Evolutionary conservation across 257 asterid genomes (phyloP).

Genomic region (Solanum stenotomum): DNA sequence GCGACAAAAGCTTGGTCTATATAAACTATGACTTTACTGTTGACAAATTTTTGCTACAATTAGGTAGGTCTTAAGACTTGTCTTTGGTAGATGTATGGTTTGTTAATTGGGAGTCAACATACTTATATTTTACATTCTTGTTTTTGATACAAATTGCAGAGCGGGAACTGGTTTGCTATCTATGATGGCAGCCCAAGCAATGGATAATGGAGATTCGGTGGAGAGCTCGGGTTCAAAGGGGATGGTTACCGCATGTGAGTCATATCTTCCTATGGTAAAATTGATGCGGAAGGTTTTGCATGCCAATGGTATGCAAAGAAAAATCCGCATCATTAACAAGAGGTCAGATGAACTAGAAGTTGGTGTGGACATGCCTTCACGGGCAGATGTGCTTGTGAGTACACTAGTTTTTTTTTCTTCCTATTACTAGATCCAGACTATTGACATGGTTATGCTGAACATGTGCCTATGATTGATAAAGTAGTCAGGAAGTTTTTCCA

Average conservation of each 20-base stretch:
- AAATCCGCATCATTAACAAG: slow-evolving; percentile 60
- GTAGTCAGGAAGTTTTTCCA: background rate
- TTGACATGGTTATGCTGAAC: background rate
- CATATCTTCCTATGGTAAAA: slow-evolving; percentile 94
- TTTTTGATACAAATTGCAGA: slow-evolving; percentile 30
- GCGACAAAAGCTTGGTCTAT: background rate
- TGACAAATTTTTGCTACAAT: background rate
- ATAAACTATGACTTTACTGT: background rate
- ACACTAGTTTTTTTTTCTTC: background rate
- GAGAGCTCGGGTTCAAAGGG: slow-evolving; percentile 27
- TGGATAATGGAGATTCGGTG: slow-evolving; percentile 33
- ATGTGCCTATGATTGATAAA: background rate
- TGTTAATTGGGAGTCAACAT: background rate
- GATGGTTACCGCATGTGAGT: slow-evolving; percentile 85
- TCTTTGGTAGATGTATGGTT: background rate
- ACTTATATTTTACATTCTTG: background rate
- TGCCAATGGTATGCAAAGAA: slow-evolving; percentile 54
- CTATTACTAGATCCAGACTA: background rate
- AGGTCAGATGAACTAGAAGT: slow-evolving; percentile 86
- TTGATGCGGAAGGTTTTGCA: slow-evolving; percentile 70
- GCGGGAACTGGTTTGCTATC: slow-evolving; percentile 92
- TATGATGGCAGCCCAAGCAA: slow-evolving; percentile 90
- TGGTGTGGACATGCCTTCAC: slow-evolving; percentile 65
- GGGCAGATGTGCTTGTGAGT: slow-evolving; percentile 89
- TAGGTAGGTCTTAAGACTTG: background rate